These are phyloP conservation scores for Vitis vinifera DNA, from an alignment of 164 flowering plant species.

Conservation along the genomic window ASM3070453v1 NC_081810.1:5908001-5908500, in stretches of 20 bases:
- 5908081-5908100: constrained; percentile 9
- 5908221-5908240: constrained; percentile 5
- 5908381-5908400: background rate
- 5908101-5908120: constrained; percentile 6
- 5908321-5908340: constrained; percentile 72
- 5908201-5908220: constrained; percentile 1
- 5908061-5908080: background rate
- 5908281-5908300: constrained; percentile 44
- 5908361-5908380: too few relatives aligned
- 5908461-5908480: constrained; percentile 95
- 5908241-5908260: background rate
- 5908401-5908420: background rate
- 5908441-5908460: constrained; percentile 88
- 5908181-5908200: constrained; percentile 8
- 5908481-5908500: constrained; percentile 98
- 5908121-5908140: constrained; percentile 12
- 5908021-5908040: too few relatives aligned
- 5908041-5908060: background rate
- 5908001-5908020: too few relatives aligned
- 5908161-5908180: background rate
- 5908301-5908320: constrained; percentile 89
- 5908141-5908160: background rate
- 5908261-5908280: constrained; percentile 1
- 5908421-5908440: constrained; percentile 76
- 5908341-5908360: background rate